Conservation (phyloP, 441 rosid species). For the Aquilaria agallochum region DNA sequence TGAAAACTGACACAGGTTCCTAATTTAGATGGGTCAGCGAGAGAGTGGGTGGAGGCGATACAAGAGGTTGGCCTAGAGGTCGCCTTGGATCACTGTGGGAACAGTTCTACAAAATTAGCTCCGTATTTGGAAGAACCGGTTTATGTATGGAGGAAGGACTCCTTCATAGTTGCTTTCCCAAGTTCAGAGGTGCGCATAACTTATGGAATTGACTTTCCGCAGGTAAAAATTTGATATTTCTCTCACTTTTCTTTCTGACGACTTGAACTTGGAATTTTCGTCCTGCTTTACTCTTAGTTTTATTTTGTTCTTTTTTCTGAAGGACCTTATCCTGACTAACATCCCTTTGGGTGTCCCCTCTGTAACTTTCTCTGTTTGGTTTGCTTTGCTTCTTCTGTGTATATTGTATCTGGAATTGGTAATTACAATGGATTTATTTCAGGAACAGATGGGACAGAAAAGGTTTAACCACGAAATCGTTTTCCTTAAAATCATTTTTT, state of each 20-base stretch:
- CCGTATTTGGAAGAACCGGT: conserved; percentile 57
- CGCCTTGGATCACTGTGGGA: conserved; percentile 47
- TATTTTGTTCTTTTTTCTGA: background rate
- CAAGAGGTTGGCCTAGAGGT: conserved; percentile 48
- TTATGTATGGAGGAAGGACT: conserved; percentile 54
- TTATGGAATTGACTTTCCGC: conserved; percentile 77
- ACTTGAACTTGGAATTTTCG: background rate
- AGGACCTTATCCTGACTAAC: too few species aligned
- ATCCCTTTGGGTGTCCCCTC: too few species aligned
- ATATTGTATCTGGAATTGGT: too few species aligned
- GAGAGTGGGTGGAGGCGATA: conserved; percentile 64
- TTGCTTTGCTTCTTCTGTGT: too few species aligned
- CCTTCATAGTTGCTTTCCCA: conserved; percentile 67
- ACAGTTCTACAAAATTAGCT: conserved; percentile 48
- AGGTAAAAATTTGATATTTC: conserved; percentile 28
- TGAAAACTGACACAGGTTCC: conserved; percentile 53
- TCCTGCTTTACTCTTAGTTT: background rate
- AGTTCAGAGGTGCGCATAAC: conserved; percentile 48
- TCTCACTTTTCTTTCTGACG: background rate
- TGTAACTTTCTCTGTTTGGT: too few species aligned
- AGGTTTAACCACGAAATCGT: too few species aligned
- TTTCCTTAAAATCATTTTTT: too few species aligned
- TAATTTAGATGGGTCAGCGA: conserved; percentile 84
- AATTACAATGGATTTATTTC: too few species aligned
- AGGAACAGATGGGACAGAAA: too few species aligned